Percentiles rank a stretch among this genome's conserved stretches.
Evolutionary conservation across 83 land plant genomes (phyloP).

Genomic region (Picea mariana): DNA sequence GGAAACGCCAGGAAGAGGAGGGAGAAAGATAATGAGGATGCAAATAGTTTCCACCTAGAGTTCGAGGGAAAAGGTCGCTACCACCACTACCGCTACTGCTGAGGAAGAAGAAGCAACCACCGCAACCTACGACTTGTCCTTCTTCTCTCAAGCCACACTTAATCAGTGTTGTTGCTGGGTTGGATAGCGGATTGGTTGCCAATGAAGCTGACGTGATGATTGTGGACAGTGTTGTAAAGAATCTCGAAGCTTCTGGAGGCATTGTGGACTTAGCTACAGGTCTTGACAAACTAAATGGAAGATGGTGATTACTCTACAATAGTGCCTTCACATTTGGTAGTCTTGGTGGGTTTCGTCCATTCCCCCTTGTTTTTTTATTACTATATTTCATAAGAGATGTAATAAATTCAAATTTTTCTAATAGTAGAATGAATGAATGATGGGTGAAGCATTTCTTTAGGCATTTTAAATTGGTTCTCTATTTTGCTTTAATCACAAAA

Average conservation of each 20-base stretch:
- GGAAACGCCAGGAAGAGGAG: too few species aligned
- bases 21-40: too few species aligned
- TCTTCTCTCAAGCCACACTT: conserved; percentile 1
- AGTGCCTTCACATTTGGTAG: conserved; percentile 92
- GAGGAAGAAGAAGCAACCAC: neutral
- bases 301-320: conserved; percentile 86
- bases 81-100: too few species aligned
- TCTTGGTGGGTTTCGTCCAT: conserved; percentile 69
- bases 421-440: too few species aligned
- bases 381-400: too few species aligned
- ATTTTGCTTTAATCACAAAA: too few species aligned
- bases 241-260: conserved; percentile 64
- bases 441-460: too few species aligned
- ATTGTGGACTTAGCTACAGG: conserved; percentile 58
- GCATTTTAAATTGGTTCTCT: too few species aligned
- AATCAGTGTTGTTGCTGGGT: neutral
- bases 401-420: too few species aligned
- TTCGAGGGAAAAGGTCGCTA: too few species aligned
- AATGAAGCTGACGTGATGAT: neutral
- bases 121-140: neutral
- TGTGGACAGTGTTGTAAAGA: conserved; percentile 78
- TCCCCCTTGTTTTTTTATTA: too few species aligned
- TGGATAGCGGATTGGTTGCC: neutral
- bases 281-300: conserved; percentile 83
- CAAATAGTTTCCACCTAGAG: too few species aligned